phyloP scores from a whole-genome alignment of 352 stramenopile genomes.

The Pythium brachiatum region DNA sequence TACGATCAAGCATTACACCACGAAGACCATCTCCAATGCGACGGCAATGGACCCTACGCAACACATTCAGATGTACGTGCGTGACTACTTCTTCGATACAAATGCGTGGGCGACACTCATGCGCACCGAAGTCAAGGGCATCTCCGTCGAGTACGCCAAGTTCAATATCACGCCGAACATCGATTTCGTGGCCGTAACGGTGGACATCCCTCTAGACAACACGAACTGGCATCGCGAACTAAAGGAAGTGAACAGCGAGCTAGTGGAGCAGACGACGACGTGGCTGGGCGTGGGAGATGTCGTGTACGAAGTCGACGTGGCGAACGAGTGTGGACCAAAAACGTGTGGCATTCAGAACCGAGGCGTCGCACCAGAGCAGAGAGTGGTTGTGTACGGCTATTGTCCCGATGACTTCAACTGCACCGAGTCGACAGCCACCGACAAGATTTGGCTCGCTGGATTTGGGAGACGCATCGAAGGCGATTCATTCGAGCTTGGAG shows the following conservation, averaged over 20 bases:
- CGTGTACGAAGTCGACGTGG: conserved; percentile 12
- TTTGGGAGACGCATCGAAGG: conserved; percentile 6
- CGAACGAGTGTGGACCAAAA: conserved; percentile 7
- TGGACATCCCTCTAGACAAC: conserved; percentile 7
- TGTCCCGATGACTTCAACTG: conserved; percentile 1
- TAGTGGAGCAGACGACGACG: conserved; percentile 2
- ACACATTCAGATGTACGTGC: background rate
- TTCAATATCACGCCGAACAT: background rate
- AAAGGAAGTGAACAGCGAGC: background rate
- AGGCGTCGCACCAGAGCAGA: background rate
- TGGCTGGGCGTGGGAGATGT: background rate
- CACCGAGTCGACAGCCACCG: background rate
- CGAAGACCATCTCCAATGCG: background rate
- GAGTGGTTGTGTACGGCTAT: background rate
- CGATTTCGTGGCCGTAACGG: background rate
- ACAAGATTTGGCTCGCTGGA: conserved; percentile 7
- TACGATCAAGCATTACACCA: background rate
- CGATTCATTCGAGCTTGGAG: background rate
- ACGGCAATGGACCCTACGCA: background rate
- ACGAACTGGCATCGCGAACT: conserved; percentile 8
- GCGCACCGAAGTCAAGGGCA: background rate
- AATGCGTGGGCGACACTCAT: background rate
- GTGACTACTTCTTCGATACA: background rate
- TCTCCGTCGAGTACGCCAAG: background rate
- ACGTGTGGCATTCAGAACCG: conserved; percentile 13